phyloP scores from a whole-genome alignment of 2,329 filamentous ascomycete species.

The Ambrosiella cleistominuta region DNA sequence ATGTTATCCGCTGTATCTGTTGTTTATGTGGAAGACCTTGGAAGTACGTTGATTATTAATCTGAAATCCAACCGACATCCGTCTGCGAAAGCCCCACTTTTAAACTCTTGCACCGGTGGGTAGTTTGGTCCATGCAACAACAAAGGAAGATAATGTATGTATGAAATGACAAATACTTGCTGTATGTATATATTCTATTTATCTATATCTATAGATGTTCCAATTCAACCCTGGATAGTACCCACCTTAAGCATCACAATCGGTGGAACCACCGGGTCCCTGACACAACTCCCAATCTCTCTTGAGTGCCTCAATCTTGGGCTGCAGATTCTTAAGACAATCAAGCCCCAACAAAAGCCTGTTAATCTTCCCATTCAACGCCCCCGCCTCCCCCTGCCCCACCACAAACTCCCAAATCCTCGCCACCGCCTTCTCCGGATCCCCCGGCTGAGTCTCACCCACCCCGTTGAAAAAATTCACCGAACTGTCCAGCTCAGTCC shows the following conservation, averaged over 20 bases:
- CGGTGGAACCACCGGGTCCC: not conserved
- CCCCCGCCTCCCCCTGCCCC: conserved; percentile 16
- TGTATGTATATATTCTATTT: not conserved
- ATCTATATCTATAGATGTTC: not conserved
- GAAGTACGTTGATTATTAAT: too few relatives aligned
- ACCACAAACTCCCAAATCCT: conserved; percentile 23
- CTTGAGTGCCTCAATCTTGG: conserved; percentile 16
- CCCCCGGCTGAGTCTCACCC: conserved; percentile 22
- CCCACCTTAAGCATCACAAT: not conserved
- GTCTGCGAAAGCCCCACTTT: too few relatives aligned
- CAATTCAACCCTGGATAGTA: too few relatives aligned
- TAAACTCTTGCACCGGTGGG: too few relatives aligned
- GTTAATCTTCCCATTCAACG: conserved; percentile 18
- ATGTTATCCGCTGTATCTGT: too few relatives aligned
- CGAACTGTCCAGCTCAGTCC: conserved; percentile 16
- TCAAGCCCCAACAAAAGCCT: conserved; percentile 23
- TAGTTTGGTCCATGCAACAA: too few relatives aligned
- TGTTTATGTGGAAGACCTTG: too few relatives aligned
- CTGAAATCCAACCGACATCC: too few relatives aligned
- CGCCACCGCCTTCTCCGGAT: conserved; percentile 23
- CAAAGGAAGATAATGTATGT: too few relatives aligned
- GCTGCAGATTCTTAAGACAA: conserved; percentile 17
- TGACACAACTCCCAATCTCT: not conserved
- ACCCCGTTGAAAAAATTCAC: conserved; percentile 16
- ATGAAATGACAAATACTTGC: too few relatives aligned